A percentile compares a stretch with the other conserved stretches of the same genome.
Evolutionary conservation across 192 early-diverging fungal species (phyloP).

Genomic region (Geranomyces michiganensis): DNA sequence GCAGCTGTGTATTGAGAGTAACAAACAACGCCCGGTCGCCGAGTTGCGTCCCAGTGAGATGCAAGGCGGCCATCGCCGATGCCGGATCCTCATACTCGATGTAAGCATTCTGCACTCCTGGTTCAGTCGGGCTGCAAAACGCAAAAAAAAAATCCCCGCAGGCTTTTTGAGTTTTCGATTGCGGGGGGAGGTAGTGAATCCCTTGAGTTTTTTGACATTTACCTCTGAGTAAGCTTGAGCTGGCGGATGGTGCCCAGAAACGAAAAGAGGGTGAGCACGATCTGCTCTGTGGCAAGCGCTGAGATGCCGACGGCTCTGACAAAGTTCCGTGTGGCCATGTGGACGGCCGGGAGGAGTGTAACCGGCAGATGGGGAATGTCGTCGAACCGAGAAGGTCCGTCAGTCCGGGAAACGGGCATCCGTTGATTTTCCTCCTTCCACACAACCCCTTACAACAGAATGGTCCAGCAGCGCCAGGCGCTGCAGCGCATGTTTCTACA

Average conservation of each 20-base stretch:
- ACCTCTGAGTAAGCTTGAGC: conserved; percentile 40
- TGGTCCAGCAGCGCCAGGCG: no score
- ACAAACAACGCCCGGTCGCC: conserved; percentile 68
- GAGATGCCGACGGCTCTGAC: conserved; percentile 69
- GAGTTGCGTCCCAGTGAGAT: conserved; percentile 68
- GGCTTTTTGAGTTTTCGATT: no score
- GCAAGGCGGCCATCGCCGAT: conserved; percentile 57
- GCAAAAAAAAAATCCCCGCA: no score
- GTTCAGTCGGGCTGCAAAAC: conserved; percentile 43
- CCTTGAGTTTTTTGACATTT: not conserved
- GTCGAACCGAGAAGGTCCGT: no score
- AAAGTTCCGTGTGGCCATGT: not conserved
- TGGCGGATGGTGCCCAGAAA: conserved; percentile 58
- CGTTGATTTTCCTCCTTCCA: no score
- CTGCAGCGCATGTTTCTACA: not conserved
- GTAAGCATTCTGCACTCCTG: conserved; percentile 53
- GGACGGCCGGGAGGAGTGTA: not conserved
- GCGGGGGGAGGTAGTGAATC: not conserved
- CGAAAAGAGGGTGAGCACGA: conserved; percentile 61
- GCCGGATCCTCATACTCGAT: conserved; percentile 60
- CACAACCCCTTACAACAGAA: no score
- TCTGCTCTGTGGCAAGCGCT: conserved; percentile 54
- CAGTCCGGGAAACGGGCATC: no score
- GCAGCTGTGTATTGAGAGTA: conserved; percentile 31
- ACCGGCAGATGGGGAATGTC: no score